phyloP scores from a whole-genome alignment of 73 alveolate species.

The Symbiodinium pilosum region DNA sequence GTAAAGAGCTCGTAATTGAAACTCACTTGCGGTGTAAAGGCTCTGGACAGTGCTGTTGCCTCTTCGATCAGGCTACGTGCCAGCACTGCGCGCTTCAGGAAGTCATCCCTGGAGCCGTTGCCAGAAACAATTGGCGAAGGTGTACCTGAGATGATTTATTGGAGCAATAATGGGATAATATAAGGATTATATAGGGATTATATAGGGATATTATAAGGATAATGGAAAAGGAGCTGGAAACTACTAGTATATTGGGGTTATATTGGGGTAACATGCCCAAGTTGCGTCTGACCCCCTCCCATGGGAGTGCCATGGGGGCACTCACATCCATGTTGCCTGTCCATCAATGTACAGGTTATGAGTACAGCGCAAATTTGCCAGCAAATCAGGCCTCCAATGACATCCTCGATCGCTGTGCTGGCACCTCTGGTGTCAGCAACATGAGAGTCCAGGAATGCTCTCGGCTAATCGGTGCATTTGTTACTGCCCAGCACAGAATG shows the following conservation, averaged over 20 bases:
- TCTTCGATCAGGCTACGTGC: not conserved
- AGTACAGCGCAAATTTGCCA: too few relatives aligned
- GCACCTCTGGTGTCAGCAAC: not conserved
- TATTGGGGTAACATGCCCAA: too few relatives aligned
- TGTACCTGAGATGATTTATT: too few relatives aligned
- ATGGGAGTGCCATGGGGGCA: not conserved
- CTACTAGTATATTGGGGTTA: too few relatives aligned
- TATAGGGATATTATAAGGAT: too few relatives aligned
- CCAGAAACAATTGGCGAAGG: too few relatives aligned
- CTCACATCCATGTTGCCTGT: not conserved
- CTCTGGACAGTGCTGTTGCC: not conserved
- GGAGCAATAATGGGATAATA: too few relatives aligned
- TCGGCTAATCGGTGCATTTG: too few relatives aligned
- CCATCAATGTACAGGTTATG: not conserved
- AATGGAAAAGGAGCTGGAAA: too few relatives aligned
- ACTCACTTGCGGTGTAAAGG: not conserved
- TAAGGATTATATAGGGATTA: too few relatives aligned
- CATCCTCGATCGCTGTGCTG: not conserved
- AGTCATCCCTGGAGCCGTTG: not conserved
- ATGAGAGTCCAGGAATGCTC: not conserved
- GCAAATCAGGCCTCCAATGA: not conserved
- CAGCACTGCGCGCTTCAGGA: not conserved
- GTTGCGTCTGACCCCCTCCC: too few relatives aligned
- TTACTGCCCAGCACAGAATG: too few relatives aligned
- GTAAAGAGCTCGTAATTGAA: not conserved